These are phyloP conservation scores for Fomitopsis palustris DNA, from an alignment of 1,284 basidiomycete species.

Conservation along the genomic window DNA sequence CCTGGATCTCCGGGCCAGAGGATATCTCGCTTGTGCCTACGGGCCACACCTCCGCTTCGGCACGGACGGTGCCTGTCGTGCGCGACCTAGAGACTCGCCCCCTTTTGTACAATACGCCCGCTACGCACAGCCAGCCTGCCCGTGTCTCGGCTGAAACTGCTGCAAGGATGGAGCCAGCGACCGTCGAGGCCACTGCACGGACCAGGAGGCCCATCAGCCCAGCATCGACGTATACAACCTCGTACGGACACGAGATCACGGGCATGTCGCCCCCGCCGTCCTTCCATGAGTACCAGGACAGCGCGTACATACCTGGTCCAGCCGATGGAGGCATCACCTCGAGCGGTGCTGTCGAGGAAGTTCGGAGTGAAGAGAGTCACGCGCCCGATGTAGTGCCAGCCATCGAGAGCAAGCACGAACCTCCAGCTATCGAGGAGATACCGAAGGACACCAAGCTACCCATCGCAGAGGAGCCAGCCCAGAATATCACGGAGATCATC, in stretches of 20 bases:
- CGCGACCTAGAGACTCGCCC: neutral
- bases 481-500: neutral
- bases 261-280: neutral
- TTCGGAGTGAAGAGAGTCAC: neutral
- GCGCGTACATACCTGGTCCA: neutral
- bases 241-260: constrained; percentile 1
- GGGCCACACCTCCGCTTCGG: neutral
- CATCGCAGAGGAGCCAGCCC: neutral
- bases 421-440: neutral
- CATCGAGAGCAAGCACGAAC: neutral
- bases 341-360: neutral
- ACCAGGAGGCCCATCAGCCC: neutral
- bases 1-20: constrained; percentile 12
- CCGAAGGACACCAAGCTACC: neutral
- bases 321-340: neutral
- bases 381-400: neutral
- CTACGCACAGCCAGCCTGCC: neutral
- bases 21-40: constrained; percentile 4
- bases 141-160: neutral
- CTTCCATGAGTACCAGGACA: constrained; percentile 3
- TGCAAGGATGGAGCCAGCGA: neutral
- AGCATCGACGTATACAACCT: neutral
- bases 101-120: neutral
- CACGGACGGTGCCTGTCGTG: neutral
- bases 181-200: neutral